phyloP scores from a whole-genome alignment of 768 basidiomycete species.

The Lentinula edodes region DNA sequence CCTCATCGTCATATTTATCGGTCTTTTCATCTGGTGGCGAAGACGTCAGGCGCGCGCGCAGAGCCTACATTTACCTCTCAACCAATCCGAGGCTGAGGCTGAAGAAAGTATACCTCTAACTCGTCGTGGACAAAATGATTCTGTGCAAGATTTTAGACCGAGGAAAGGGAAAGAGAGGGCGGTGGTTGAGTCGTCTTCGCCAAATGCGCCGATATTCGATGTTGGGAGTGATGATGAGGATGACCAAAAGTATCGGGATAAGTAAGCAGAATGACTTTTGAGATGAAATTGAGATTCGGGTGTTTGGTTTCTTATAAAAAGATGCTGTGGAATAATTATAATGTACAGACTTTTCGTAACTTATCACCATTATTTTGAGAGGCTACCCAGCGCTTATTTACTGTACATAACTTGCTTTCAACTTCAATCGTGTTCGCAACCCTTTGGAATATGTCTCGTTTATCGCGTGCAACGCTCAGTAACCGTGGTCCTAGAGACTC shows the following conservation, averaged over 20 bases:
- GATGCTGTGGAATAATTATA: background rate
- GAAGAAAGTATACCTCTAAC: constrained; percentile 76
- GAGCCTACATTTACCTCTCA: constrained; percentile 34
- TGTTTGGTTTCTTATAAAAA: no score
- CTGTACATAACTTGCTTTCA: background rate
- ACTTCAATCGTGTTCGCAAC: background rate
- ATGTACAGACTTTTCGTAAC: background rate
- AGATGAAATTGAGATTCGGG: no score
- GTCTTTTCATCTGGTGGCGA: constrained; percentile 78
- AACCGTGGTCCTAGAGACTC: constrained; percentile 46
- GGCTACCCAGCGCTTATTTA: background rate
- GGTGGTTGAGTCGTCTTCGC: constrained; percentile 28
- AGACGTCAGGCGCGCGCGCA: constrained; percentile 36
- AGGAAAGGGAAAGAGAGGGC: constrained; percentile 43
- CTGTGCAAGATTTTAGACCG: constrained; percentile 15
- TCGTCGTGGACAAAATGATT: constrained; percentile 16
- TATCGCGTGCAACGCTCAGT: constrained; percentile 48
- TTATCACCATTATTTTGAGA: background rate
- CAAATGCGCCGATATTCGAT: constrained; percentile 45
- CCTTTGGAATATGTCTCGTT: constrained; percentile 36
- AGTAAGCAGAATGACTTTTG: background rate
- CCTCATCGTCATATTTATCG: constrained; percentile 62
- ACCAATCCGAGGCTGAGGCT: constrained; percentile 16
- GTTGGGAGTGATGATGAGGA: constrained; percentile 47
- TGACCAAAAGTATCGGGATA: constrained; percentile 25